Percentiles rank a stretch among this genome's conserved stretches.
These are phyloP conservation scores for Phytophthora sojae DNA, from an alignment of 352 stramenopile genomes.

Conservation along the genomic window DNA sequence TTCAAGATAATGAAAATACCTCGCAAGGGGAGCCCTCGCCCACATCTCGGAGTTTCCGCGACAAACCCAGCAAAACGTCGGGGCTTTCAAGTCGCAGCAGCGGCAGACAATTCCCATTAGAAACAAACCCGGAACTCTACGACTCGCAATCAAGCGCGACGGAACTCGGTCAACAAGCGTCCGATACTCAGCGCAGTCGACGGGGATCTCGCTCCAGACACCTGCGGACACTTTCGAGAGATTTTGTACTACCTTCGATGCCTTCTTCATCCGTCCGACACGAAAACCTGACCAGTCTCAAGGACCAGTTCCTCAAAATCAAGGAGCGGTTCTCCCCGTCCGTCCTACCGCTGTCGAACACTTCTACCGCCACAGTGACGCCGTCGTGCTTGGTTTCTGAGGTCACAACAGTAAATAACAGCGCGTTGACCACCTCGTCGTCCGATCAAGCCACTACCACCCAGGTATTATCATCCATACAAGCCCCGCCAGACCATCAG, in stretches of 20 bases:
- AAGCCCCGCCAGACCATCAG: conserved; percentile 4
- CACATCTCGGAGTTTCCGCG: conserved; percentile 30
- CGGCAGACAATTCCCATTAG: conserved; percentile 16
- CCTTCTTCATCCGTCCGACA: conserved; percentile 51
- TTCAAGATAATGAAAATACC: conserved; percentile 28
- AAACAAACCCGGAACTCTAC: conserved; percentile 20
- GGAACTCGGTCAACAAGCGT: conserved; percentile 15
- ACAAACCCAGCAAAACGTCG: conserved; percentile 29
- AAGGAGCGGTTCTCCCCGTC: conserved; percentile 75
- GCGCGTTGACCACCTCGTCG: background rate
- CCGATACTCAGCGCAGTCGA: conserved; percentile 38
- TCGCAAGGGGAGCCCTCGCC: conserved; percentile 38
- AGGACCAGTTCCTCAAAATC: conserved; percentile 85
- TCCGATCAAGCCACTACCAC: background rate
- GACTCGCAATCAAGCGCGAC: conserved; percentile 2
- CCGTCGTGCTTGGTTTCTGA: conserved; percentile 16
- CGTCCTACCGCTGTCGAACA: conserved; percentile 27
- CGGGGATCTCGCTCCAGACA: conserved; percentile 28
- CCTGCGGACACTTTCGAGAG: conserved; percentile 56
- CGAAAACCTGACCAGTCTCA: conserved; percentile 77
- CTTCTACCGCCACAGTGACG: conserved; percentile 21
- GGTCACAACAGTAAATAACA: conserved; percentile 5
- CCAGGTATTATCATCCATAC: conserved; percentile 20
- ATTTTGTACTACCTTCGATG: conserved; percentile 65
- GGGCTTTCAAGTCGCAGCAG: background rate